Percentiles rank a stretch among this genome's conserved stretches.
Evolutionary conservation across 495 filamentous ascomycete genomes (phyloP).

Genomic region (Thozetella sp.): DNA sequence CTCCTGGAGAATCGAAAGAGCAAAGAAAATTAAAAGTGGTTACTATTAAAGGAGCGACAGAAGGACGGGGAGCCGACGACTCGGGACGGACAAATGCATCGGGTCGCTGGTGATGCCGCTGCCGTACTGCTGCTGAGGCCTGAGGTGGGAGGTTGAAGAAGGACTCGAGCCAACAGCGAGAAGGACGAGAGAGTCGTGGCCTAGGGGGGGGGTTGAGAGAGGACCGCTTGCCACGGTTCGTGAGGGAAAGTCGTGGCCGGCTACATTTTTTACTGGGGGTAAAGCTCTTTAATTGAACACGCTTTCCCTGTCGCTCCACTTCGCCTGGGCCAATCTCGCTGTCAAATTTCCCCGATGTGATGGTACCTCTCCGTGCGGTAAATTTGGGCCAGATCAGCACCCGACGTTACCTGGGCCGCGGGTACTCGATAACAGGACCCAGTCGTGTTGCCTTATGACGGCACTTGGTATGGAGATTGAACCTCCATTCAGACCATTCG

Average conservation of each 20-base stretch:
- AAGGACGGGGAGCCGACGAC: conserved; percentile 24
- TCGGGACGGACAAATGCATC: conserved; percentile 24
- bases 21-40: conserved; percentile 21
- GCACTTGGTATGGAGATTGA: not conserved
- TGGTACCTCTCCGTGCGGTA: conserved; percentile 22
- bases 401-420: not conserved
- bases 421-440: not conserved
- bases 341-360: conserved; percentile 22
- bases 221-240: not conserved
- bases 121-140: conserved; percentile 10
- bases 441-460: not conserved
- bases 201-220: not conserved
- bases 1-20: conserved; percentile 17
- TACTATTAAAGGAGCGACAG: conserved; percentile 34
- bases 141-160: conserved; percentile 3
- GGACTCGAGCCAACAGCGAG: conserved; percentile 2
- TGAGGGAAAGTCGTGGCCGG: conserved; percentile 3
- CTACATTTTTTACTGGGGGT: conserved; percentile 9
- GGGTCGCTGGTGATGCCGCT: conserved; percentile 18
- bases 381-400: no score
- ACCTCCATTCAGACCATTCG: not conserved
- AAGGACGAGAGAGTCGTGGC: not conserved
- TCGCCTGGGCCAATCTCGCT: conserved; percentile 23
- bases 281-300: conserved; percentile 25
- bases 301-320: conserved; percentile 28